Conservation (phyloP, 2,329 filamentous ascomycete species). For the Emergomyces africanus region DNA sequence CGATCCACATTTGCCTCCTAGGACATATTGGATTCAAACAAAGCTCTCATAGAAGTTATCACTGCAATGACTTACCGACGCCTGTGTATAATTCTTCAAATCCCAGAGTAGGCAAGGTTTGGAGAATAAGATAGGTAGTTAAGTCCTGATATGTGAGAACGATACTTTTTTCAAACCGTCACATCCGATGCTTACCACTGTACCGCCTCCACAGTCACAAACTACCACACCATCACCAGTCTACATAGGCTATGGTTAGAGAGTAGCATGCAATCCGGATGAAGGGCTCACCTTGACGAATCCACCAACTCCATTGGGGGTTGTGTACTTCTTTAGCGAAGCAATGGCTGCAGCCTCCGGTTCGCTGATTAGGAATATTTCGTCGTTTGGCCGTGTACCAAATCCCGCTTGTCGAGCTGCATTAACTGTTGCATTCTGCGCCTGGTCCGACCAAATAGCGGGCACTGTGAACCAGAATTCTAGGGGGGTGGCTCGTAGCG, state of each 20-base stretch:
- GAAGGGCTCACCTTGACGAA: neutral
- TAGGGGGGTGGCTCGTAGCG: slow-evolving; percentile 9
- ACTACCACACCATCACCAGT: slow-evolving; percentile 13
- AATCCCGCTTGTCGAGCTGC: slow-evolving; percentile 12
- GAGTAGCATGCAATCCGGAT: neutral
- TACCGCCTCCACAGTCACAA: slow-evolving; percentile 20
- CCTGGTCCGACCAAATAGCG: slow-evolving; percentile 11
- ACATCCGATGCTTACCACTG: slow-evolving; percentile 10
- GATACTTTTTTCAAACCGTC: neutral
- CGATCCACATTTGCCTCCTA: slow-evolving; percentile 23
- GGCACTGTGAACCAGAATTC: slow-evolving; percentile 13
- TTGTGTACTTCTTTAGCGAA: slow-evolving; percentile 4
- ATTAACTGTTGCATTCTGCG: slow-evolving; percentile 9
- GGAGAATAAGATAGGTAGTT: slow-evolving; percentile 14
- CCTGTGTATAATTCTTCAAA: slow-evolving; percentile 11
- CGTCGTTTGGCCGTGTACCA: slow-evolving; percentile 9
- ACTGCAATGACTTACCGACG: slow-evolving; percentile 2
- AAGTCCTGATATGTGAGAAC: slow-evolving; percentile 11
- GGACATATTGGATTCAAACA: neutral
- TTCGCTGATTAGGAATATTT: slow-evolving; percentile 11
- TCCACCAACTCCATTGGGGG: neutral
- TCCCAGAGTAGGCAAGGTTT: slow-evolving; percentile 3
- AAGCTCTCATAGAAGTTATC: neutral
- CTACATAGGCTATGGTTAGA: neutral
- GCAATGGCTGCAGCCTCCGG: slow-evolving; percentile 11